phyloP scores from a whole-genome alignment of 805 yeast species.

The Torulaspora indica region DNA sequence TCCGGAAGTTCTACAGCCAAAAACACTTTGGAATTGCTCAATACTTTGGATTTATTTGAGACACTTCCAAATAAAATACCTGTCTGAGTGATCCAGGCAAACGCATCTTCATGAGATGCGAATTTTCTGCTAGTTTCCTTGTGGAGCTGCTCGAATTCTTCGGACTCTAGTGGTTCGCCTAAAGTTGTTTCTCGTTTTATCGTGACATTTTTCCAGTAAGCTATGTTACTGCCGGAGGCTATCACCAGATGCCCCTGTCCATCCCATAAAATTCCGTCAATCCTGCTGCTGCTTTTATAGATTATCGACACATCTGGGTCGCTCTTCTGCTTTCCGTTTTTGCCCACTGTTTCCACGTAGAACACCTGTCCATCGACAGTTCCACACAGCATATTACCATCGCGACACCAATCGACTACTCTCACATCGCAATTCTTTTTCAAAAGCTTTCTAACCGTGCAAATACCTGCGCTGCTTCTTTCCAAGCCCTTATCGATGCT shows the following conservation, averaged over 20 bases:
- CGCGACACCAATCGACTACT: constrained; percentile 22
- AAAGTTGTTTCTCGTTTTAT: constrained; percentile 18
- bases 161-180: constrained; percentile 35
- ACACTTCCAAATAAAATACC: constrained; percentile 45
- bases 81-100: constrained; percentile 46
- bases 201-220: constrained; percentile 21
- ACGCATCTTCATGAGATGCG: constrained; percentile 25
- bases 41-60: constrained; percentile 23
- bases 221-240: constrained; percentile 22
- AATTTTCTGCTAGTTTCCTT: constrained; percentile 35
- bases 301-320: constrained; percentile 12
- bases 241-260: constrained; percentile 15
- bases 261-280: constrained; percentile 29
- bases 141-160: constrained; percentile 38
- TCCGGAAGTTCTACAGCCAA: constrained; percentile 40
- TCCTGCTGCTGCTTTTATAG: constrained; percentile 12
- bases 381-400: constrained; percentile 21
- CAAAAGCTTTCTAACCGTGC: constrained; percentile 17
- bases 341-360: constrained; percentile 13
- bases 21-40: constrained; percentile 38
- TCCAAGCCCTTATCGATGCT: constrained; percentile 3
- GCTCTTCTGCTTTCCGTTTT: constrained; percentile 9
- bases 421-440: constrained; percentile 27
- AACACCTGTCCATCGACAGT: constrained; percentile 24
- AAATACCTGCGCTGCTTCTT: constrained; percentile 3